These are phyloP conservation scores for Lizonia empirigonia DNA, from an alignment of 2,329 filamentous ascomycete species.

Conservation along the genomic window DNA sequence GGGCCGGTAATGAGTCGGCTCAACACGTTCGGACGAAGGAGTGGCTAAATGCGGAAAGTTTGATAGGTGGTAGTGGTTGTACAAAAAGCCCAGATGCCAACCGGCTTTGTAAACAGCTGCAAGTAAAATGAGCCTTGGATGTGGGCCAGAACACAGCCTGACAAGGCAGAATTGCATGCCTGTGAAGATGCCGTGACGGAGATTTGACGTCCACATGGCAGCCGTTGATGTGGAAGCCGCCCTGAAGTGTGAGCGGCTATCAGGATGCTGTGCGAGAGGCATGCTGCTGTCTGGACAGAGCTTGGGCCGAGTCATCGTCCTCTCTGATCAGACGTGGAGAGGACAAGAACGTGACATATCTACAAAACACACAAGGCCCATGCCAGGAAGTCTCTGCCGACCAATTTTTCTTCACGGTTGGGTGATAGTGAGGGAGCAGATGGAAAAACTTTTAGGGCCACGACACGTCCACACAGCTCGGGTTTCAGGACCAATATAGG, in stretches of 20 bases:
- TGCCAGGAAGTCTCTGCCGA: neutral
- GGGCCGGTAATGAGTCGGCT: conserved; percentile 1
- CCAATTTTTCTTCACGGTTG: neutral
- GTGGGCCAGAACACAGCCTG: conserved; percentile 1
- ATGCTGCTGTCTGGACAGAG: neutral
- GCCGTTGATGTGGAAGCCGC: neutral
- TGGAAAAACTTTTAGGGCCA: neutral
- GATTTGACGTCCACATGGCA: conserved; percentile 13
- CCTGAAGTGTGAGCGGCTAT: neutral
- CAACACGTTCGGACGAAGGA: conserved; percentile 8
- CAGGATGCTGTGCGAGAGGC: neutral
- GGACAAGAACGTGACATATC: neutral
- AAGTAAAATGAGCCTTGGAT: conserved; percentile 7
- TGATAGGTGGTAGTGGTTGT: conserved; percentile 11
- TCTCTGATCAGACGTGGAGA: neutral
- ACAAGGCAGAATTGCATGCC: neutral
- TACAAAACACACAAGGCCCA: neutral
- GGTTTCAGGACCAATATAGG: neutral
- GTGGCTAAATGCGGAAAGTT: conserved; percentile 3
- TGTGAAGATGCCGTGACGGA: conserved; percentile 7
- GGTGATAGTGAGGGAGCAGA: neutral
- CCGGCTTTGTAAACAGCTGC: conserved; percentile 13
- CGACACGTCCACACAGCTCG: neutral
- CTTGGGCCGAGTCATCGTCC: neutral
- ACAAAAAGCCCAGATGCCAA: conserved; percentile 5